Conservation (phyloP, 768 basidiomycete species). For the Basidioascus undulatus region DNA sequence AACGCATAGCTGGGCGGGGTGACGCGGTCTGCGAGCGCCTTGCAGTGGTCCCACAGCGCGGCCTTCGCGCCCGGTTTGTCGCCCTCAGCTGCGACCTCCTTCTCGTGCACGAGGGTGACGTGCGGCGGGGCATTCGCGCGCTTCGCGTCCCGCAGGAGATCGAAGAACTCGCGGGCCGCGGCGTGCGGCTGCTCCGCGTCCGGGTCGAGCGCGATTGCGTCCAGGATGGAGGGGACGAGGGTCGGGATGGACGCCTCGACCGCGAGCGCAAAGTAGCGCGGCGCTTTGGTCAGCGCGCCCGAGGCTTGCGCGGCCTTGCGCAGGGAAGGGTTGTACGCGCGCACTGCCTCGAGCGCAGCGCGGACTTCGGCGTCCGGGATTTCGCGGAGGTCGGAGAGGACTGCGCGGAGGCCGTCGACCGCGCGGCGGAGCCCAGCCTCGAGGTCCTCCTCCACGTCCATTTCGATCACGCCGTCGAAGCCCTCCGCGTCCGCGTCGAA, state of each 20-base stretch:
- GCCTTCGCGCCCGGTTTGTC: constrained; percentile 8
- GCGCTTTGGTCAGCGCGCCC: constrained; percentile 12
- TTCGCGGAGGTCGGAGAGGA: constrained; percentile 27
- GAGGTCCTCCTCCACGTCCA: constrained; percentile 33
- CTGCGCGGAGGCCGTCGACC: constrained; percentile 30
- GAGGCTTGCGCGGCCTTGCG: constrained; percentile 12
- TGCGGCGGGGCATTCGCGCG: constrained; percentile 45
- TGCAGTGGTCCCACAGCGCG: constrained; percentile 32
- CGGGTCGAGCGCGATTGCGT: not conserved
- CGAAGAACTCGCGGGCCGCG: constrained; percentile 26
- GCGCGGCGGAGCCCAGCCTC: constrained; percentile 33
- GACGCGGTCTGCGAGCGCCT: constrained; percentile 16
- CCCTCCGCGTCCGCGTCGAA: constrained; percentile 32
- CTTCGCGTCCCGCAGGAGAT: constrained; percentile 21
- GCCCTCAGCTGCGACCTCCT: constrained; percentile 15
- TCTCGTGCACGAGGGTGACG: constrained; percentile 61
- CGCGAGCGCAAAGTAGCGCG: constrained; percentile 56
- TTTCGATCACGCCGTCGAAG: constrained; percentile 40
- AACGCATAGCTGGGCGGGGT: constrained; percentile 35
- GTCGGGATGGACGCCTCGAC: constrained; percentile 41
- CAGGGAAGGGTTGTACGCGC: constrained; percentile 22
- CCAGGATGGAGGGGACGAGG: constrained; percentile 26
- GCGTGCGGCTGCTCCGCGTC: constrained; percentile 14
- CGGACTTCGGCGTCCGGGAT: constrained; percentile 27
- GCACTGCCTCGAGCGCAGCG: constrained; percentile 25